A percentile compares a stretch with the other conserved stretches of the same genome.
These are phyloP conservation scores for Ceratocystis cacaofunesta DNA, from an alignment of 2,329 filamentous ascomycete species.

Conservation along the genomic window DNA sequence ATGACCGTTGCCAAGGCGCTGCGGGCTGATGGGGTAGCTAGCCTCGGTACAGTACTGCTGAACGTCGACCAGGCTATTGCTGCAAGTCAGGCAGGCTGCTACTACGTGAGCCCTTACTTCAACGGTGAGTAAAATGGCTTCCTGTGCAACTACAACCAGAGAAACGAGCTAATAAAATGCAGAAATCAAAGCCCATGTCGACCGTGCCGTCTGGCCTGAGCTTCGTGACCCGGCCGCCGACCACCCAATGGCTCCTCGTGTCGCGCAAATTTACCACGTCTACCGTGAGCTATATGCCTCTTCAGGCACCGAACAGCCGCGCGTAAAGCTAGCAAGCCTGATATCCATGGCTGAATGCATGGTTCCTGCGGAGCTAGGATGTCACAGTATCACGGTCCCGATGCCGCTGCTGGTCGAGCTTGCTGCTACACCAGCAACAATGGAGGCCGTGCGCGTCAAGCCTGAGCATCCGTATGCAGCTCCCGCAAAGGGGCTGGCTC, in stretches of 20 bases:
- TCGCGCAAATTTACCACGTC: conserved; percentile 34
- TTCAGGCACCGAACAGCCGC: conserved; percentile 34
- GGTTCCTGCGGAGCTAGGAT: conserved; percentile 33
- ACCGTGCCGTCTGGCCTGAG: conserved; percentile 31
- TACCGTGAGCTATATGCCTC: conserved; percentile 32
- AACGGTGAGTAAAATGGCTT: conserved; percentile 25
- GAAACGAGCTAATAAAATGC: conserved; percentile 2
- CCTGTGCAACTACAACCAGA: neutral
- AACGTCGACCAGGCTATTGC: conserved; percentile 35
- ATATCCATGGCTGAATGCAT: conserved; percentile 31
- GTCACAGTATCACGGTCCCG: conserved; percentile 32
- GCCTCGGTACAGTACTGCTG: conserved; percentile 34
- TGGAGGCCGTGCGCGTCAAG: conserved; percentile 25
- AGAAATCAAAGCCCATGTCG: conserved; percentile 32
- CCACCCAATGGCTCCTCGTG: conserved; percentile 33
- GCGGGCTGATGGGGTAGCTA: conserved; percentile 31
- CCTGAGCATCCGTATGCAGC: conserved; percentile 27
- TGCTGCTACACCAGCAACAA: conserved; percentile 24
- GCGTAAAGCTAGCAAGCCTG: conserved; percentile 34
- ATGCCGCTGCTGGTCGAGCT: conserved; percentile 28
- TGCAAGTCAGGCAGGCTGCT: conserved; percentile 32
- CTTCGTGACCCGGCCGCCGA: conserved; percentile 32
- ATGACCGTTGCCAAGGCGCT: conserved; percentile 32
- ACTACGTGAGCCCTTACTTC: conserved; percentile 36
- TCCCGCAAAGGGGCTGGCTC: conserved; percentile 23